A percentile compares a stretch with the other conserved stretches of the same genome.
These are phyloP conservation scores for Fusarium sp. DNA, from an alignment of 2,329 filamentous ascomycete species.

Conservation along the genomic window DNA sequence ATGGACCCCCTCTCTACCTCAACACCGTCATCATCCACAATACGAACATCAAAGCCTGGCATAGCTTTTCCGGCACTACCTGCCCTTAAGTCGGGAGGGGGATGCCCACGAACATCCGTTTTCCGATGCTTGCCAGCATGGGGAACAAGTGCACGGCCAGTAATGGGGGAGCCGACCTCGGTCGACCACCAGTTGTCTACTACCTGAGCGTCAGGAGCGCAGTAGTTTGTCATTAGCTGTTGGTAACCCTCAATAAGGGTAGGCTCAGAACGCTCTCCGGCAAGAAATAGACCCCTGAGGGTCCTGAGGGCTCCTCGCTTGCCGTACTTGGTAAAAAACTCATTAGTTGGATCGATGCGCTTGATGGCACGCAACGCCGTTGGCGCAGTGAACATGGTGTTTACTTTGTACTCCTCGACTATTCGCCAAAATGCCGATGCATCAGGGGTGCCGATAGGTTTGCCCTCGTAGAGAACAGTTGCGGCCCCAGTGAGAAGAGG, in stretches of 20 bases:
- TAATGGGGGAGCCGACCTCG: slow-evolving; percentile 67
- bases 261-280: slow-evolving; percentile 89
- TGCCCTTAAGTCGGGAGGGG: slow-evolving; percentile 71
- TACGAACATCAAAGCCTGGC: slow-evolving; percentile 87
- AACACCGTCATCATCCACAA: slow-evolving; percentile 82
- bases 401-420: slow-evolving; percentile 84
- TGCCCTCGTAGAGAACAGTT: slow-evolving; percentile 92
- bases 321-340: slow-evolving; percentile 69
- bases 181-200: slow-evolving; percentile 71
- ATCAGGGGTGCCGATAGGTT: slow-evolving; percentile 88
- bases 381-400: slow-evolving; percentile 84
- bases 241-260: slow-evolving; percentile 86
- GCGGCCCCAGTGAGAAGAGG: slow-evolving; percentile 86
- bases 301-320: slow-evolving; percentile 74
- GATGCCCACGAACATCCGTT: slow-evolving; percentile 51
- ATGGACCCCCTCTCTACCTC: slow-evolving; percentile 77
- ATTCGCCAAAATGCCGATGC: slow-evolving; percentile 90
- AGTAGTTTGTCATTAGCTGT: slow-evolving; percentile 72
- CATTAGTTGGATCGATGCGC: slow-evolving; percentile 82
- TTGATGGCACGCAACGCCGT: slow-evolving; percentile 88
- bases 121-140: slow-evolving; percentile 65
- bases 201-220: slow-evolving; percentile 65
- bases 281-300: slow-evolving; percentile 81
- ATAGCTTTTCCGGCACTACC: slow-evolving; percentile 91
- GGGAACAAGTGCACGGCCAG: slow-evolving; percentile 64